Evolutionary conservation across 2,329 filamentous ascomycete genomes (phyloP), one percentile per base, ranked within the genome.

Genomic region (Fusarium compactum): DNA sequence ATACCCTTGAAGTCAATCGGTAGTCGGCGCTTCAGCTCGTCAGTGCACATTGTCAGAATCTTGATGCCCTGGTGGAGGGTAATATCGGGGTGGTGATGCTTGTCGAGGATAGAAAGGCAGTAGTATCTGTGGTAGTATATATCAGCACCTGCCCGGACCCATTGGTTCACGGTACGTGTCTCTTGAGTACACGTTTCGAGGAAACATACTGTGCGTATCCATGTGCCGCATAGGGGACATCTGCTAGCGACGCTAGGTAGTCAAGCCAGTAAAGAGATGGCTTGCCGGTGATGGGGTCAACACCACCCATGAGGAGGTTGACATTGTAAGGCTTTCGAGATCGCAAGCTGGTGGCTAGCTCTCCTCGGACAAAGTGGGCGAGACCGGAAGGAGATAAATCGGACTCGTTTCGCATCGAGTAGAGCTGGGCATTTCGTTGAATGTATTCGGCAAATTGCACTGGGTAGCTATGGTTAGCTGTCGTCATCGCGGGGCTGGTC

Each of bases 371-470:
- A 80, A 98, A 99, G 85, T 93, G 91, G 68, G 95, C 93, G 59
- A 98, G 91, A 41, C 94, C 96, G 38, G 91, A 91, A 12, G 96
- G 95, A 46, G 93, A 94, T 67, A 99, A 90, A 78, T 98, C 94
- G 79, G 92, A 92, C 82, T 94, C 92, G 81, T 98, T 98, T 79
- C 97, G 94, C 95, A 98, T 99, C 74, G 93, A 94, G 85, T 99
- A 99, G 79, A 99, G 92, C 84, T 97, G 94, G 70, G 96, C 91
- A 82, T 99, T 99, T 80, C 95, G 95, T 89, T 98, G 95, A 81
- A 99, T 97, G 85, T 95, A 99, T 85, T 99, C 96, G 81, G 97
- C 93, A 82, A 99, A 99, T 91, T 99, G 95, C 69, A 98, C 95
- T 97, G 79, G 38, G n/a, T 15, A 38, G 29, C 40, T 32, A 64